Evolutionary conservation across 2,329 filamentous ascomycete genomes (phyloP), one percentile per base, ranked within the genome.

Genomic region (Periglandula ipomoeae): DNA sequence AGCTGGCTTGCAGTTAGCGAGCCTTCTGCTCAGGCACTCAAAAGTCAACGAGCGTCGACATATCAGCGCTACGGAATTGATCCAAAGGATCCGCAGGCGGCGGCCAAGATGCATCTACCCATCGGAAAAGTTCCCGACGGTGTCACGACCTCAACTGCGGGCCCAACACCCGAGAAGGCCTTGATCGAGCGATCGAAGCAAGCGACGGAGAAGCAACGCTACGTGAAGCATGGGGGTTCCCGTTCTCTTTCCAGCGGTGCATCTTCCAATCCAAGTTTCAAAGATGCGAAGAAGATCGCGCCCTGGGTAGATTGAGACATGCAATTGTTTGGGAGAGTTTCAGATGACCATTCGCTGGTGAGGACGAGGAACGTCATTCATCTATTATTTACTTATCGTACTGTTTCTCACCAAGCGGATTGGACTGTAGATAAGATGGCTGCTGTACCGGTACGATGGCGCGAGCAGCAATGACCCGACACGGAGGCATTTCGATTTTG

Each of bases 1-100:
- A 66, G 64, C 40, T 78, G 75, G 75, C 57, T 76, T 7, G 65
- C 65, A 2, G 65, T 68, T 20, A 72, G 69, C 43, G 75, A 78
- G 52, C 74, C 75, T 10, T 76, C 74, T 0, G 64, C 65, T 2
- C 70, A 73, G 40, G 75, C 72, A 1, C 62, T 75, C 54, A 73
- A 70, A 53, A 59, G 70, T 13, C 70, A 75, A 52, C 72, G 69
- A 55, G 67, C 63, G 46, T 64, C 66, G 13, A 61, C 66, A 1
- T 75, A 66, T 52, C 62, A 65, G 42, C 70, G 63, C 38, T 68
- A 70, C n/a, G 72, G 71, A 19, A 59, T 76, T 45, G 59, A 69
- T 17, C 60, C 60, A 41, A 64, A 68, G 22, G 71, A 75, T 42
- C 70, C 72, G 4, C 58, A 60, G 15, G 70, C 70, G 9, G 69